Evolutionary conservation across 2,329 filamentous ascomycete species (phyloP), one percentile per base, ranked within the genome.

Genomic region (Penicillium sclerotigenum): DNA sequence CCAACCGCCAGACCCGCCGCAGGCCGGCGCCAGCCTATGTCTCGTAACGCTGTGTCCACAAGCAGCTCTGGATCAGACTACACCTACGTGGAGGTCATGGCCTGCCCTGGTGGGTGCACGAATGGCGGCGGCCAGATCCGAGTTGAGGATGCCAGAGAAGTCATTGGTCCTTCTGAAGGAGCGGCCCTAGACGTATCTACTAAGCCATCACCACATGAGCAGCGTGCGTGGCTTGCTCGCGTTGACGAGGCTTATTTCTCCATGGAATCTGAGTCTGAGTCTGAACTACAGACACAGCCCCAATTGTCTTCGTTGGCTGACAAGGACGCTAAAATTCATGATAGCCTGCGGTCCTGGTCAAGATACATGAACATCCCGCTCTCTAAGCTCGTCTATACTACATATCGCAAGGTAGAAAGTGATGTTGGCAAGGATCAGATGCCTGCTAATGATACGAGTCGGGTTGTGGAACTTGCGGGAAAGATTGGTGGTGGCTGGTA

Each of bases 21-120:
- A 26, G 68, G 62, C 29, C 68, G 71, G 37, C 69, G 74, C 31
- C 65, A 68, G 41, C 62, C 66, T 13, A 53, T 63, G 16, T 69
- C 72, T 31, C 68, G 73, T 8, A 71, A 68, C 41, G 72, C 68
- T 5, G 69, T 67, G 16, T 50, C 53, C 4, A 47, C 67, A 5
- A 59, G 62, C 41, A 59, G 66, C 58, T 60, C 66, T 11, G 66
- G 67, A 14, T 74, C 83, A 7, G 90, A 96, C 34, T 92, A 92
- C 71, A 83, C 88, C n/a, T 97, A 96, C 74, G 89, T 97, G 28
- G 94, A 99, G 75, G 94, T 99, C 56, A 99, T 99, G 94, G 94
- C 94, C 14, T 99, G 94, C 73, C 94, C 94, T 0, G 94, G 94
- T n/a, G 94, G 94, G 3, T 99, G 94, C 77, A 99, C 94, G 52